Evolutionary conservation across 2,329 filamentous ascomycete genomes (phyloP), one percentile per base, ranked within the genome.

Genomic region (Clarireedia homoeocarpa): DNA sequence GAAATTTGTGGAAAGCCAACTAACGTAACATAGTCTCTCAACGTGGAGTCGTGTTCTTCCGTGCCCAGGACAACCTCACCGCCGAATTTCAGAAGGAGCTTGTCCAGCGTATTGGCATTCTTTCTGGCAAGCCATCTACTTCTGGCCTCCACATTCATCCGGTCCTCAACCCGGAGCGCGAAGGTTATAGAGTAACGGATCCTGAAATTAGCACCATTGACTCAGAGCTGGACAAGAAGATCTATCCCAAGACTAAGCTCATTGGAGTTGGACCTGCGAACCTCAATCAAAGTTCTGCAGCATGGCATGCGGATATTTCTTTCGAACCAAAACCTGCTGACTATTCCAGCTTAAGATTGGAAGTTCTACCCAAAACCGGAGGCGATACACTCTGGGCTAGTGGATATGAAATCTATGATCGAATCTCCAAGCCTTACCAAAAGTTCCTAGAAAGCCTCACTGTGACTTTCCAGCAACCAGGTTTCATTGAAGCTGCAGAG

Each of bases 41-140:
- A 58, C 80, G 85, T 1, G 84, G 84, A 10, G 85, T 88, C 1
- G 83, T 88, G 47, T 86, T 88, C 72, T 86, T 89, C 71, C 80
- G 84, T 20, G 75, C 78, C 17, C 85, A 89, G 60, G 74, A 84
- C 64, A 71, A 74, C 48, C 70, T 87, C 38, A 77, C 76, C 59
- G 77, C 84, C 63, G 80, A 83, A 1, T 74, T 85, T 2, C 83
- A 86, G 65, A 89, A 89, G 70, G 71, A 82, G 51, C 74, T 89
- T 0, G 78, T 83, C 26, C 76, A 84, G 42, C 74, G 76, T 0
- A 75, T 86, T 1, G 83, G 83, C 6, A 69, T 81, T 62, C 73
- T 83, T 0, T 74, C 77, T 0, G 80, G 81, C 51, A 81, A 82
- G 57, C 81, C 82, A 0, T 64, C 68, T 0, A 76, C 75, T 0